These are phyloP conservation scores for Fomitopsis serialis DNA, from an alignment of 768 basidiomycete genomes.

Conservation along the genomic window DNA sequence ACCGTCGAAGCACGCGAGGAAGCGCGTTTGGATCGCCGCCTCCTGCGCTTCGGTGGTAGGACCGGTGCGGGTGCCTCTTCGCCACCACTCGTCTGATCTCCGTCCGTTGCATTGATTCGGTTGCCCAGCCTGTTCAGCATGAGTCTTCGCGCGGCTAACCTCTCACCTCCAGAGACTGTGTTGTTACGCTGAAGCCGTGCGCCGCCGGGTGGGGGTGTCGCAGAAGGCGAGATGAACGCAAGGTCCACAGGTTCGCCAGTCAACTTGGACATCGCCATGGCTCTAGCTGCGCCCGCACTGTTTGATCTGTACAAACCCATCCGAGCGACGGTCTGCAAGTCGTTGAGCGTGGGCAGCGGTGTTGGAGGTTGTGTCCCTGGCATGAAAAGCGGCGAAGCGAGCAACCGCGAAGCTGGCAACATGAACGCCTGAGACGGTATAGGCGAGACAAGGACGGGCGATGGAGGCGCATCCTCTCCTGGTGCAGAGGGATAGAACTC, in stretches of 20 bases:
- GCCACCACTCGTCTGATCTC: conserved; percentile 39
- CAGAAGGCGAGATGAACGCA: conserved; percentile 40
- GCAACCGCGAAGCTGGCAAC: conserved; percentile 34
- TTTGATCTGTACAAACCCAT: conserved; percentile 81
- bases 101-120: conserved; percentile 54
- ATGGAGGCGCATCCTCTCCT: conserved; percentile 32
- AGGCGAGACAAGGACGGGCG: conserved; percentile 43
- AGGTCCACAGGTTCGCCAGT: conserved; percentile 69
- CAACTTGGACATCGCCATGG: conserved; percentile 79
- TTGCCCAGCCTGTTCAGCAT: conserved; percentile 63
- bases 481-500: conserved; percentile 17
- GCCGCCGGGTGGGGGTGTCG: conserved; percentile 43
- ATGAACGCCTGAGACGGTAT: conserved; percentile 51
- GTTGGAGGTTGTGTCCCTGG: conserved; percentile 64
- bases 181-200: conserved; percentile 53
- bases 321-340: conserved; percentile 43
- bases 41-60: conserved; percentile 48
- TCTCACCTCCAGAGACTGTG: conserved; percentile 79
- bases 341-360: conserved; percentile 74
- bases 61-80: conserved; percentile 24
- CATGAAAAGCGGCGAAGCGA: conserved; percentile 43
- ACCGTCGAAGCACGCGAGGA: conserved; percentile 35
- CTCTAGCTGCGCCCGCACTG: conserved; percentile 70
- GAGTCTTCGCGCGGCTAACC: conserved; percentile 63
- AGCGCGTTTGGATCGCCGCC: conserved; percentile 46